These are phyloP conservation scores for Globisporangium iwayamae DNA, from an alignment of 352 stramenopile genomes.

Conservation along the genomic window DNA sequence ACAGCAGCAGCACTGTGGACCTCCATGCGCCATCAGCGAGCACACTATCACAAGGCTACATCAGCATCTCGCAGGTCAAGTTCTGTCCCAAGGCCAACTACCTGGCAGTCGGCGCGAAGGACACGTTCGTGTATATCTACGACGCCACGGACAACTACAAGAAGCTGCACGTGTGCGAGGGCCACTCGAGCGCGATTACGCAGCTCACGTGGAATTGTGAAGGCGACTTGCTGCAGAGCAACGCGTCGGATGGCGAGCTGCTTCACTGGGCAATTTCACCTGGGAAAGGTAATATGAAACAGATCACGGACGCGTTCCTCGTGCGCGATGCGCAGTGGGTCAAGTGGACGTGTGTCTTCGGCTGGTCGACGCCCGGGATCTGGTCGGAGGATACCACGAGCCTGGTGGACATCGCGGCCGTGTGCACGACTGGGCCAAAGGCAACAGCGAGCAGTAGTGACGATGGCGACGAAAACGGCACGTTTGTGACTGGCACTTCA, in stretches of 20 bases:
- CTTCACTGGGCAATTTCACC: constrained; percentile 47
- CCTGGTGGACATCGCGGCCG: constrained; percentile 44
- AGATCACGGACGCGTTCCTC: constrained; percentile 59
- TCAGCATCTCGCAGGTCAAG: constrained; percentile 40
- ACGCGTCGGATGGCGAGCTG: constrained; percentile 63
- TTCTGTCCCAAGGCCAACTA: constrained; percentile 46
- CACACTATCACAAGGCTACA: not conserved
- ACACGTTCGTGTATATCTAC: constrained; percentile 67
- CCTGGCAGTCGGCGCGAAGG: constrained; percentile 49
- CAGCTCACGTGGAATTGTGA: constrained; percentile 89
- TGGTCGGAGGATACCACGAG: constrained; percentile 53
- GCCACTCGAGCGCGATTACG: constrained; percentile 75
- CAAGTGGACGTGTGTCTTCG: constrained; percentile 69
- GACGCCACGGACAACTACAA: constrained; percentile 48
- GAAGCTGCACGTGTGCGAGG: constrained; percentile 59
- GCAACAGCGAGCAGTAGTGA: not conserved
- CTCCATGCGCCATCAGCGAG: not conserved
- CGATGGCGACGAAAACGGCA: not conserved
- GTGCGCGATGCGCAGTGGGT: constrained; percentile 56
- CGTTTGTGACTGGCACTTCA: not conserved
- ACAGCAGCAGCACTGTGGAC: constrained; percentile 11
- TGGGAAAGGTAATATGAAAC: constrained; percentile 35
- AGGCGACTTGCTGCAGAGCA: constrained; percentile 76
- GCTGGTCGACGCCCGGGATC: constrained; percentile 59
- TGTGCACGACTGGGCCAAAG: constrained; percentile 36